These are phyloP conservation scores for Phytophthora fragariaefolia DNA, from an alignment of 352 stramenopile genomes.

Conservation along the genomic window DNA sequence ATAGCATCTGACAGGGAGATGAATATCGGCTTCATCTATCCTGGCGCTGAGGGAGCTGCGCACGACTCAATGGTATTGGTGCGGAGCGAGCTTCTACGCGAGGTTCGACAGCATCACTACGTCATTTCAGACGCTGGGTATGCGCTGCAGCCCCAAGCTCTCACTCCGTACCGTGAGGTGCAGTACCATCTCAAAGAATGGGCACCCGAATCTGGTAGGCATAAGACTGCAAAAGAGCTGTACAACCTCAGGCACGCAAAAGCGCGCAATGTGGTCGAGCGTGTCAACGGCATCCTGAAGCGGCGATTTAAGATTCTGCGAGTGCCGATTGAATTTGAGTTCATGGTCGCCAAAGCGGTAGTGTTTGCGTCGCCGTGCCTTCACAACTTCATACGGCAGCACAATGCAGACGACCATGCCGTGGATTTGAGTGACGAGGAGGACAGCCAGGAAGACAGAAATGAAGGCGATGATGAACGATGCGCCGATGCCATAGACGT, in stretches of 20 bases:
- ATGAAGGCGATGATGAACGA: background rate
- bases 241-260: too few species aligned
- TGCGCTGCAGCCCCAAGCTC: background rate
- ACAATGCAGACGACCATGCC: background rate
- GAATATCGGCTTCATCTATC: too few species aligned
- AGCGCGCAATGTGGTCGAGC: too few species aligned
- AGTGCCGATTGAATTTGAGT: too few species aligned
- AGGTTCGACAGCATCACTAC: too few species aligned
- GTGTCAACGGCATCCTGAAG: background rate
- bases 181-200: background rate
- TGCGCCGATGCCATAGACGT: too few species aligned
- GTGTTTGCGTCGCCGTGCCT: background rate
- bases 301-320: background rate
- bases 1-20: too few species aligned
- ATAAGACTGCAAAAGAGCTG: too few species aligned
- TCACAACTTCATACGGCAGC: background rate
- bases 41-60: too few species aligned
- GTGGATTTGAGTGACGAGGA: background rate
- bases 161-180: background rate
- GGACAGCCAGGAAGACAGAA: background rate
- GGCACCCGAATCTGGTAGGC: too few species aligned
- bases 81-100: too few species aligned
- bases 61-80: too few species aligned
- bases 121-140: background rate
- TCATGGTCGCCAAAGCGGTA: background rate